Evolutionary conservation across 2,329 filamentous ascomycete species (phyloP), one percentile per base, ranked within the genome.

Genomic region (Xylariaceae sp.): DNA sequence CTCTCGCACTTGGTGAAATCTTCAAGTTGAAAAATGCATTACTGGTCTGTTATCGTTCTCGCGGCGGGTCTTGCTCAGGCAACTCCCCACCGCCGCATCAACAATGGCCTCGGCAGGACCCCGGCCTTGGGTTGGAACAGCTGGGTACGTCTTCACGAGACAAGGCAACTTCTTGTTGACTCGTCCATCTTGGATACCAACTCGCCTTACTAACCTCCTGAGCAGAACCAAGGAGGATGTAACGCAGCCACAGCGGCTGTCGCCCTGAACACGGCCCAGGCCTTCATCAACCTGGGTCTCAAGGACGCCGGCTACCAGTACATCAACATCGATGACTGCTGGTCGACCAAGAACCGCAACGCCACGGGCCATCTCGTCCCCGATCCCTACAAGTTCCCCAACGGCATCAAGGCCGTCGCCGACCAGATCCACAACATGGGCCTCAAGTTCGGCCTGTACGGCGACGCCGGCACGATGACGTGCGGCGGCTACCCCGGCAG

Each of bases 401-500:
- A 50, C 13, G 62, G 64, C 19, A 57, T 66, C 38, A 59, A 56
- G 29, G 44, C 54, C 27, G 46, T 66, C 3, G 56, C 61, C 5
- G 59, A 64, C 31, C 46, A 59, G 26, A 43, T 64, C 13, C 63
- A 66, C 36, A 47, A 44, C 4, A 47, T 59, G 38, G 61, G 61
- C 5, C 57, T 66, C 34, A 61, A 63, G 42, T 55, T 64, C 13
- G 64, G 63, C 11, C 63, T 66, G 44, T 66, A 66, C 46, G 59
- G 56, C 11, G 59, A 59, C 19, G 61, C 71, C 3, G 71, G 71
- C 8, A 61, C 57, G 31, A 60, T 59, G 46, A 76, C 72, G 2
- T 76, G 73, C 45, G 74, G 68, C 2, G 62, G 64, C 19, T 76
- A 72, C 48, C 67, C 34, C 32, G 30, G n/a, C 31, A 29, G 19